phyloP scores from a whole-genome alignment of 345 rosid genomes.

The Raphanus sativus region DNA sequence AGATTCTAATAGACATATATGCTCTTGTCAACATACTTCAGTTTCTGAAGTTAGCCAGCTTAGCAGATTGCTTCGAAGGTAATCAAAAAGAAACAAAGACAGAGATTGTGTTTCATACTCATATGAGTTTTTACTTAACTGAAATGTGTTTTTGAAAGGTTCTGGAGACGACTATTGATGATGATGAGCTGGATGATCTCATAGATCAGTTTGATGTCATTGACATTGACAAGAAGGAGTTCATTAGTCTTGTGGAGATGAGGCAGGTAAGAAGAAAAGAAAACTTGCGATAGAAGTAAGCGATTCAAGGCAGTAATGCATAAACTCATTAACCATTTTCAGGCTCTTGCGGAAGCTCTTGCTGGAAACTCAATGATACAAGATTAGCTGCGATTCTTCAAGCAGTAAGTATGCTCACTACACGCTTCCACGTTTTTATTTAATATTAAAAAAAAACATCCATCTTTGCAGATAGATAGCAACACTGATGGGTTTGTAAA shows the following conservation, averaged over 20 bases:
- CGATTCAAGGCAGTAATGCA: background rate
- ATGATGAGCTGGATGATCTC: constrained; percentile 76
- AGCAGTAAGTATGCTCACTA: constrained; percentile 49
- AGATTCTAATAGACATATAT: constrained; percentile 94
- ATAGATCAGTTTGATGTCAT: constrained; percentile 70
- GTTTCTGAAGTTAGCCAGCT: constrained; percentile 92
- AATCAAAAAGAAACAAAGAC: constrained; percentile 7
- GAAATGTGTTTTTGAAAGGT: constrained; percentile 47
- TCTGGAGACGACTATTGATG: constrained; percentile 81
- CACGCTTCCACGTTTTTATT: background rate
- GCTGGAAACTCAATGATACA: constrained; percentile 86
- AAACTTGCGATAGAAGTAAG: background rate
- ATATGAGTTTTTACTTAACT: background rate
- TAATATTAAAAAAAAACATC: background rate
- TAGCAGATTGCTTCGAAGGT: constrained; percentile 91
- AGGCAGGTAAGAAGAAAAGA: constrained; percentile 56
- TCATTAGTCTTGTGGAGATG: constrained; percentile 97
- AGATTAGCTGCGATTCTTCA: constrained; percentile 84
- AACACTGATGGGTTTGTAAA: constrained; percentile 98
- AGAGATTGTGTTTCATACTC: constrained; percentile 14
- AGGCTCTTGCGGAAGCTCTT: constrained; percentile 99
- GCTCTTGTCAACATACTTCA: constrained; percentile 84
- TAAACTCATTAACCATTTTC: background rate
- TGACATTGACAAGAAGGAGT: constrained; percentile 83
- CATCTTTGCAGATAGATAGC: constrained; percentile 67